These are phyloP conservation scores for Venturia aucupariae DNA, from an alignment of 2,329 filamentous ascomycete species.

Conservation along the genomic window DNA sequence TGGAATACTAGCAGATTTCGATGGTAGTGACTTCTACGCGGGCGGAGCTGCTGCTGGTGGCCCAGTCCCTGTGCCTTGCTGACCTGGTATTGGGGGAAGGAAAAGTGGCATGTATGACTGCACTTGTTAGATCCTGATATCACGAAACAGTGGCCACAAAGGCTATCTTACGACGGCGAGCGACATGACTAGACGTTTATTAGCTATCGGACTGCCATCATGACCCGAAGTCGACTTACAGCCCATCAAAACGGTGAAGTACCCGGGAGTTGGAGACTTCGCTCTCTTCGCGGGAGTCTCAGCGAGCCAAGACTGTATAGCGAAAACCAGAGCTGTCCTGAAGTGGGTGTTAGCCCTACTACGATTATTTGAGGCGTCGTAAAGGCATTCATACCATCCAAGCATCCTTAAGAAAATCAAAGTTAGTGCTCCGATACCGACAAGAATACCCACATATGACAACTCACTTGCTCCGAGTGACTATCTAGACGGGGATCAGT, in stretches of 20 bases:
- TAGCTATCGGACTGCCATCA: neutral
- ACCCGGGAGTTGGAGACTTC: conserved; percentile 57
- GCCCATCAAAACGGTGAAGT: conserved; percentile 71
- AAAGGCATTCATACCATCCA: conserved; percentile 43
- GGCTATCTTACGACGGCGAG: conserved; percentile 34
- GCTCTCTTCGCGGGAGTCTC: conserved; percentile 61
- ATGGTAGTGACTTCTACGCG: conserved; percentile 21
- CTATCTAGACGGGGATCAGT: conserved; percentile 49
- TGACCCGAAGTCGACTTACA: conserved; percentile 40
- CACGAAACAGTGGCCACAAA: neutral
- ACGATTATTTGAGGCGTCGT: conserved; percentile 11
- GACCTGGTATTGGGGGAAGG: conserved; percentile 43
- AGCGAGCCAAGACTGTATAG: conserved; percentile 67
- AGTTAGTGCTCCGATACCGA: conserved; percentile 11
- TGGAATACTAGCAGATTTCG: neutral
- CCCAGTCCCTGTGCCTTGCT: conserved; percentile 34
- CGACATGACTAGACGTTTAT: conserved; percentile 30
- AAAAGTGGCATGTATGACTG: conserved; percentile 57
- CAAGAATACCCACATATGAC: neutral
- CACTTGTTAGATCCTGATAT: conserved; percentile 16
- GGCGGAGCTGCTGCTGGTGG: conserved; percentile 39
- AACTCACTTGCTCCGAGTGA: conserved; percentile 73
- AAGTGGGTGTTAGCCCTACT: conserved; percentile 14
- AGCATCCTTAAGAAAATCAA: conserved; percentile 43
- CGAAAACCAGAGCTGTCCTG: conserved; percentile 65